These are phyloP conservation scores for Exophiala sp. DNA, from an alignment of 2,329 filamentous ascomycete genomes.

Conservation along the genomic window DNA sequence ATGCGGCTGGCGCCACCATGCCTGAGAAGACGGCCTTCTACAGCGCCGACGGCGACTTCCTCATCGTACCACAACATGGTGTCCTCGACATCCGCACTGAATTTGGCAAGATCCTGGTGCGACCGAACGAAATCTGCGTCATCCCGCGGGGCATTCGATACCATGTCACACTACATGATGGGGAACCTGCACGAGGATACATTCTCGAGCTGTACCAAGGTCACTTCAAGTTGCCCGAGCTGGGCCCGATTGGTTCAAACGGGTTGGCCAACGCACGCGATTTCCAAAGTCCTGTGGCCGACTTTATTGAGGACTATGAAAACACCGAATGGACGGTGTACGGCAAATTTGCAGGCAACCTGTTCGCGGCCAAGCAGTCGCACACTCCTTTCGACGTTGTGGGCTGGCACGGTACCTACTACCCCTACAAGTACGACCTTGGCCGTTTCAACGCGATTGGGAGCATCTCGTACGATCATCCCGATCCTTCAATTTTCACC, in stretches of 20 bases:
- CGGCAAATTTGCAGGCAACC: conserved; percentile 61
- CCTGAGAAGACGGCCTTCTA: conserved; percentile 68
- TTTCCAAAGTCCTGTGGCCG: conserved; percentile 66
- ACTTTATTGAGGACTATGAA: conserved; percentile 56
- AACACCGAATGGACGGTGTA: conserved; percentile 50
- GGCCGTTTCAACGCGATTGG: conserved; percentile 71
- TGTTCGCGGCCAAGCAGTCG: conserved; percentile 59
- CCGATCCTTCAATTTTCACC: conserved; percentile 71
- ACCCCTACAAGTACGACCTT: conserved; percentile 76
- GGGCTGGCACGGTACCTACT: conserved; percentile 74
- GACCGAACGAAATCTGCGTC: conserved; percentile 70
- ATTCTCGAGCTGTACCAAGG: conserved; percentile 69
- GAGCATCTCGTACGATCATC: conserved; percentile 67
- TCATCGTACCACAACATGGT: conserved; percentile 71
- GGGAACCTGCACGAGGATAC: conserved; percentile 62
- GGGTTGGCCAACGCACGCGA: conserved; percentile 69
- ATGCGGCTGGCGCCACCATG: conserved; percentile 75
- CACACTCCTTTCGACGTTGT: conserved; percentile 75
- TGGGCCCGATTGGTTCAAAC: conserved; percentile 68
- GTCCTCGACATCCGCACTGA: conserved; percentile 71
- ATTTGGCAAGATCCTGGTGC: conserved; percentile 66
- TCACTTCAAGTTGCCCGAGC: conserved; percentile 64
- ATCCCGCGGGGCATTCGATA: conserved; percentile 70
- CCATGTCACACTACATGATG: conserved; percentile 59
- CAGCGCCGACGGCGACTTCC: conserved; percentile 72